Evolutionary conservation across 129 eudicot species (phyloP), one percentile per base, ranked within the genome.

Genomic region (Mikania micrantha): DNA sequence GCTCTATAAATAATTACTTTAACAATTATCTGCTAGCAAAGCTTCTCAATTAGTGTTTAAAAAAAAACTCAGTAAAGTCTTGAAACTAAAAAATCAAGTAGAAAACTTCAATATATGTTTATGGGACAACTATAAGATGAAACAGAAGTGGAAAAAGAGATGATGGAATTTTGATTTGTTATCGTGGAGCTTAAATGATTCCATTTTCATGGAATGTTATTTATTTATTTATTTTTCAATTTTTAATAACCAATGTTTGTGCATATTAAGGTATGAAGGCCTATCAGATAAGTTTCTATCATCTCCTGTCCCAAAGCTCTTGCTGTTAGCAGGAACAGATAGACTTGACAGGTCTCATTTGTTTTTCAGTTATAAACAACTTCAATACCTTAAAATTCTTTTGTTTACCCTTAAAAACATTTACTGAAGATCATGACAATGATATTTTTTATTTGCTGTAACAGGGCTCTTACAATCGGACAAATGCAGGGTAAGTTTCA

Each of bases 401-500:
- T 41, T 41, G 0, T 4, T 13, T 39, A 9, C 5, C 5, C 48
- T 41, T 41, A 12, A 12, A 40, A 12, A 41, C 8, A 28, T 4
- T 56, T 25, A 10, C 13, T 56, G 20, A 27, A 50, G 28, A 22
- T 19, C 29, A 19, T 20, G 29, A 9, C 15, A 19, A 20, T 22
- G 20, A 56, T 27, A 25, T 25, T 27, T 62, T 21, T 15, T 61
- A 19, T 77, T 35, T 45, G 20, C 45, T 69, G 64, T 74, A 35
- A 16, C 95, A 93, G 99, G 82, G 50, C 90, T 72, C 95, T 93
- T 54, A 93, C 99, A 48, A 93, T 93, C n/a, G 99, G 99, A 74
- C 99, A 89, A 75, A 93, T 93, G 99, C 99, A 93, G 80, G 99
- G 99, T 29, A 93, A 93, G 83, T 93, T 86, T 76, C 99, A 93